Conservation (phyloP, 2,329 filamentous ascomycete genomes). For the Colletotrichum chlorophyti region DNA sequence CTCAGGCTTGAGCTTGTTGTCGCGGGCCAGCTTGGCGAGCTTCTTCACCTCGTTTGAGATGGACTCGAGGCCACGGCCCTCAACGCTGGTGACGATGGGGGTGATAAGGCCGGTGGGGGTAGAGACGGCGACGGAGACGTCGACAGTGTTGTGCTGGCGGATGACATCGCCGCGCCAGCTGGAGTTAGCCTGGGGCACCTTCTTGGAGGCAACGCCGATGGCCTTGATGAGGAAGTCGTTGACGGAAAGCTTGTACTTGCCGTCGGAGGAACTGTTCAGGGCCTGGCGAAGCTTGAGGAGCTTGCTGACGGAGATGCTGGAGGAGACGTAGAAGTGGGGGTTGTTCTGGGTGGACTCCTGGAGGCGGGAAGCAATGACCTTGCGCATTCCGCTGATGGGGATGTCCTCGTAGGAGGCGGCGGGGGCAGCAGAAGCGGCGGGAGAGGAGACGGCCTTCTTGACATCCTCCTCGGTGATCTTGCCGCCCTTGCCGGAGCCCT, state of each 20-base stretch:
- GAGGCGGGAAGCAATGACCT: slow-evolving; percentile 93
- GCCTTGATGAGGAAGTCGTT: slow-evolving; percentile 99
- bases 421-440: slow-evolving; percentile 58
- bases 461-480: slow-evolving; percentile 92
- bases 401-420: slow-evolving; percentile 81
- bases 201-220: slow-evolving; percentile 84
- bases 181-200: slow-evolving; percentile 95
- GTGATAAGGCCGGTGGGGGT: slow-evolving; percentile 96
- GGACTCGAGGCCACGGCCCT: slow-evolving; percentile 82
- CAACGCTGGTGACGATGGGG: slow-evolving; percentile 91
- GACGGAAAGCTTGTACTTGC: slow-evolving; percentile 99
- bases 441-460: slow-evolving; percentile 78
- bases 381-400: slow-evolving; percentile 91
- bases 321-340: slow-evolving; percentile 97
- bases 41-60: slow-evolving; percentile 94
- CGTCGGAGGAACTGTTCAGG: slow-evolving; percentile 86
- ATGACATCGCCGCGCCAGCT: slow-evolving; percentile 92
- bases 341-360: slow-evolving; percentile 86
- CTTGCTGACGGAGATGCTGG: slow-evolving; percentile 90
- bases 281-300: slow-evolving; percentile 95
- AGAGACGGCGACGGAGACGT: slow-evolving; percentile 94
- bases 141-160: slow-evolving; percentile 90
- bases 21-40: slow-evolving; percentile 92
- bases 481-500: slow-evolving; percentile 86
- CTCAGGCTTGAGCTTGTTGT: slow-evolving; percentile 98